Conservation (phyloP, 2,329 filamentous ascomycete species). For the Fusarium drepaniforme region DNA sequence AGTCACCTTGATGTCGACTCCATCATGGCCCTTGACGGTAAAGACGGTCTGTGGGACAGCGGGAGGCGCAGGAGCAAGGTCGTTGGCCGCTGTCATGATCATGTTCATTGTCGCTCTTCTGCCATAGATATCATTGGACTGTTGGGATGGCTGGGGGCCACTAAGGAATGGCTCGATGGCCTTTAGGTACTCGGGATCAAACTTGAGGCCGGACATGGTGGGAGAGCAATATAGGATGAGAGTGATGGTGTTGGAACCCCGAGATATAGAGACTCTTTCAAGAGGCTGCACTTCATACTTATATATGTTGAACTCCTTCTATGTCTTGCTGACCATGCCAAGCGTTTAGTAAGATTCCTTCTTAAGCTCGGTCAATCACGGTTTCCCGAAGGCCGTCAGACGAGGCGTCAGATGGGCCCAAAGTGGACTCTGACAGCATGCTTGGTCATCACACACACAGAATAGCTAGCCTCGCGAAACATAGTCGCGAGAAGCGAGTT, state of each 20-base stretch:
- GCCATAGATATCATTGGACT: not conserved
- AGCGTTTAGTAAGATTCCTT: not conserved
- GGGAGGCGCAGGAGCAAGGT: not conserved
- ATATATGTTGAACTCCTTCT: not conserved
- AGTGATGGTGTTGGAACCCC: not conserved
- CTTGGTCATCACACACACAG: not conserved
- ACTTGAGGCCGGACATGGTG: conserved; percentile 16
- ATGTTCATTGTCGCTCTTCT: not conserved
- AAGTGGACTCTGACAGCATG: not conserved
- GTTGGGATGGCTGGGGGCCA: not conserved
- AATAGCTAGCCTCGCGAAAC: not conserved
- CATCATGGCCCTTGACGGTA: conserved; percentile 13
- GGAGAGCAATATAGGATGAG: not conserved
- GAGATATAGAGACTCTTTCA: not conserved
- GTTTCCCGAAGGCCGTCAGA: not conserved
- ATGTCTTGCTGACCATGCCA: not conserved
- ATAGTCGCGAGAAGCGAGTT: not conserved
- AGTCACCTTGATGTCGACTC: conserved; percentile 17
- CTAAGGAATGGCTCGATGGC: not conserved
- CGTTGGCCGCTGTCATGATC: conserved; percentile 2
- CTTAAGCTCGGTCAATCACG: not conserved
- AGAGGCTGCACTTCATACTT: not conserved
- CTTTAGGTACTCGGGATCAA: conserved; percentile 9
- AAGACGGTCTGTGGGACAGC: conserved; percentile 6
- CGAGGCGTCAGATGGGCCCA: not conserved